Evolutionary conservation across 75 land plant genomes (phyloP), one percentile per base, ranked within the genome.

Genomic region (Pinus taeda): DNA sequence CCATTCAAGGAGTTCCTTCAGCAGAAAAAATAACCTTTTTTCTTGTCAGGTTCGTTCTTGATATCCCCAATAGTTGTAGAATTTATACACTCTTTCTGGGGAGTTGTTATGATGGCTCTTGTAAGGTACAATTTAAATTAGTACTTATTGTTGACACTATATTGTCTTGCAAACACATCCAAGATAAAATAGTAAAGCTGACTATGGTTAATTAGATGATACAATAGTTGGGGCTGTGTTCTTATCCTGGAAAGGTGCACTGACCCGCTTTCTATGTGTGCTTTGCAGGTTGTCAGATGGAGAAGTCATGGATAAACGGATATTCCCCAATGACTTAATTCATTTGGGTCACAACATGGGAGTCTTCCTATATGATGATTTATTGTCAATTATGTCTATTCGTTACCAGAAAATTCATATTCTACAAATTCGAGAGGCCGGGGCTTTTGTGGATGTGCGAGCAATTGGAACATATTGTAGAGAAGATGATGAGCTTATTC

Each of bases 401-500:
- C 91, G 99, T 3, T 94, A 87, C 73, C 99, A 96, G 78, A 81
- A 72, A 57, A 85, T 96, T 71, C 89, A 94, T 80, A 88, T 96
- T 74, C 82, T 96, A 17, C 99, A 96, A 84, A 81, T 96, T 58
- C 86, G 92, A 70, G 92, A 96, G 24, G 86, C 84, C 30, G 97
- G 98, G 5, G 79, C 81, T 30, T 89, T 96, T 80, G 89, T 96
- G 77, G 90, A 89, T 87, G 95, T 94, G 39, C 86, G 98, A 39
- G 84, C 78, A 15, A 94, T 96, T 63, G 98, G 99, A 21, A 49
- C 87, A 33, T 92, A 86, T 67, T 95, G 95, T 72, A 85, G 86
- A 36, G 99, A 96, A 82, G 99, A 96, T 84, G 99, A 96, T 84
- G 98, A 96, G 71, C 91, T 96, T 57, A 83, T 94, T 64, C 86